Conservation (phyloP, 2,329 filamentous ascomycete genomes). For the Cercospora janseana region DNA sequence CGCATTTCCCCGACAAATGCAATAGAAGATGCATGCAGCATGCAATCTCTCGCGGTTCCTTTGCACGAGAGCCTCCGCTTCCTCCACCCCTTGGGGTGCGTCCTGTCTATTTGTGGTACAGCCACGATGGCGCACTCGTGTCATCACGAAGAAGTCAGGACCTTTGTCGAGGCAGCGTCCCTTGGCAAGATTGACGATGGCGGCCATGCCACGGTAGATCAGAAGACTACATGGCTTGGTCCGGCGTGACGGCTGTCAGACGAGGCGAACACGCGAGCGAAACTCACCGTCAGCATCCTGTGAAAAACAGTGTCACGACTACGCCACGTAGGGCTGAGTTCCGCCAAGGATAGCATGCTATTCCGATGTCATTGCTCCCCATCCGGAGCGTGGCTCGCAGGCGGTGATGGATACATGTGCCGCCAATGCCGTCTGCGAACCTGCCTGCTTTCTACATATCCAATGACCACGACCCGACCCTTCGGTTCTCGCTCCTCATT, state of each 20-base stretch:
- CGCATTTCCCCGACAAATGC: conserved; percentile 1
- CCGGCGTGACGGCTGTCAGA: neutral
- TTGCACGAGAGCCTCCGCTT: neutral
- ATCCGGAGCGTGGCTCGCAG: neutral
- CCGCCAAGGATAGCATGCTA: conserved; percentile 2
- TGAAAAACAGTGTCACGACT: neutral
- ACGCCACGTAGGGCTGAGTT: conserved; percentile 1
- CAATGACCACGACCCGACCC: neutral
- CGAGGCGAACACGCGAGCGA: conserved; percentile 5
- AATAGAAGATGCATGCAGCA: neutral
- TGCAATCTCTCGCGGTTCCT: conserved; percentile 1
- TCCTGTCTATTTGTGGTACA: conserved; percentile 8
- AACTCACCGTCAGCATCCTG: neutral
- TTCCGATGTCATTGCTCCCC: conserved; percentile 8
- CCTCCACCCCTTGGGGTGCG: neutral
- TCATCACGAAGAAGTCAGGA: conserved; percentile 1
- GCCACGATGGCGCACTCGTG: neutral
- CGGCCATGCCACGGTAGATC: neutral
- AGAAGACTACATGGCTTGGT: neutral
- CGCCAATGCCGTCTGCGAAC: neutral
- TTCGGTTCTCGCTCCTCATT: neutral
- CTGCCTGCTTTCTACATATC: conserved; percentile 1
- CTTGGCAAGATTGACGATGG: neutral
- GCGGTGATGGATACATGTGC: neutral
- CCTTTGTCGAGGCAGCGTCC: conserved; percentile 5